Base-by-base conservation (phyloP, 176 grass and related monocot genomes). In the Eleusine coracana region DNA sequence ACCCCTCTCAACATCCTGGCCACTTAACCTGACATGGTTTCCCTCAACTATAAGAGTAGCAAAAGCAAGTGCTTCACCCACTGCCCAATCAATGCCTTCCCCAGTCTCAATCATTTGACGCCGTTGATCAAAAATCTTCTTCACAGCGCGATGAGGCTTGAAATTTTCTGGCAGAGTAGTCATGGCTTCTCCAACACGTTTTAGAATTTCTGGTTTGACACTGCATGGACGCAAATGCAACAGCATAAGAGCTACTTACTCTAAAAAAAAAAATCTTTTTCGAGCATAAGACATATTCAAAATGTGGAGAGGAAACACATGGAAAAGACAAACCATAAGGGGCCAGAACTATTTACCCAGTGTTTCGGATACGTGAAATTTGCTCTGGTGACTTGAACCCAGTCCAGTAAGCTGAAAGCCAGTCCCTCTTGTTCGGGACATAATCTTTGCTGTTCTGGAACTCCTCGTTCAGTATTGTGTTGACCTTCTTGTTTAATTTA, bases 1-100 rank as follows among this genome's bases (percentile, higher is more conserved):
- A 79, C 96, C 96, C 77, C 96, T 99, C 85, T 99, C 96, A 71
- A 99, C 93, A 90, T 99, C 96, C 81, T 99, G 96, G 11, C 96
- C 96, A 68, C 96, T 99, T 87, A 99, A 80, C 76, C 96, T 93
- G 54, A 99, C 96, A 87, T 99, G 93, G 83, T 99, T 99, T 15
- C 96, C 96, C 87, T 99, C 96, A 50, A 87, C 68, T 71, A 99
- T 90, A 77, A 99, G 93, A 60, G 96, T 96, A 27, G 93, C 93
- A 87, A 96, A 99, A 72, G 93, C 93, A 83, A 99, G 93, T 72
- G 96, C 91, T 90, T 99, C 93, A 80, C 86, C 93, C 69, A 99
- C 83, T 75, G 96, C 93, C 93, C 96, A 99, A 70, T 99, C 96
- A 28, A 99, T 99, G 72, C 96, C 91, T 88, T 94, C 93, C 11